These are phyloP conservation scores for Glaciozyma martinii DNA, from an alignment of 768 basidiomycete species.

Conservation along the genomic window DNA sequence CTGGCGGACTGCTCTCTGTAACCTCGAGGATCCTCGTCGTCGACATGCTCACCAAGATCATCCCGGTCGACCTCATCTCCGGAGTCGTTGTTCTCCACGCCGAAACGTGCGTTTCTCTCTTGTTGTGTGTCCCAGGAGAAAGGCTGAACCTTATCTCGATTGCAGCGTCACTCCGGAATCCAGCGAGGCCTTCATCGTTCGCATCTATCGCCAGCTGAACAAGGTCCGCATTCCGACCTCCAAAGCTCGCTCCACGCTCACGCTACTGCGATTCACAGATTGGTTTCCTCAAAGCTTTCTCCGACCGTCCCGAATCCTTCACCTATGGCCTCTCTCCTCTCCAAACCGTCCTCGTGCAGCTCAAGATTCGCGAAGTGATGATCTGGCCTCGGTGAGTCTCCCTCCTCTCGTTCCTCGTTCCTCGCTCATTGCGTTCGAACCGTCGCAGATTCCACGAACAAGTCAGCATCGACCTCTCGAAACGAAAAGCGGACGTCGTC, in stretches of 20 bases:
- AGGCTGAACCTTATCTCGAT: neutral
- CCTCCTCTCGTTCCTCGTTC: conserved; percentile 14
- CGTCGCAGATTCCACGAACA: conserved; percentile 73
- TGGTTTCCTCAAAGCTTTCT: conserved; percentile 94
- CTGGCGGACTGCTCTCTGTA: conserved; percentile 80
- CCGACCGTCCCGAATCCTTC: conserved; percentile 92
- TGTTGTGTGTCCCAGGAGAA: neutral
- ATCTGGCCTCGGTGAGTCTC: conserved; percentile 71
- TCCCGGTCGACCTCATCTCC: conserved; percentile 76
- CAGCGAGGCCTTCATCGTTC: conserved; percentile 84
- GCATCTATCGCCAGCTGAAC: conserved; percentile 83
- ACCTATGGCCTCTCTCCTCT: conserved; percentile 85
- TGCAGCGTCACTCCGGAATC: conserved; percentile 70
- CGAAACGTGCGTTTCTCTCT: conserved; percentile 54
- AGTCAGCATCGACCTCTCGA: conserved; percentile 70
- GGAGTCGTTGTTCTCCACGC: conserved; percentile 85
- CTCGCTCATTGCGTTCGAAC: neutral
- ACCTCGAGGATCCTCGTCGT: conserved; percentile 91
- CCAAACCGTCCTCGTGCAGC: conserved; percentile 82
- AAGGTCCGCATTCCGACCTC: conserved; percentile 38
- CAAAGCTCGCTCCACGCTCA: neutral
- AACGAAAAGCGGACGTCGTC: conserved; percentile 78
- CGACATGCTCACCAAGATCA: conserved; percentile 79
- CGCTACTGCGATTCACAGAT: conserved; percentile 36
- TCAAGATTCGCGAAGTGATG: conserved; percentile 77